Base-by-base conservation (phyloP, 176 grass and related monocot genomes). In the Hordeum marinum region DNA sequence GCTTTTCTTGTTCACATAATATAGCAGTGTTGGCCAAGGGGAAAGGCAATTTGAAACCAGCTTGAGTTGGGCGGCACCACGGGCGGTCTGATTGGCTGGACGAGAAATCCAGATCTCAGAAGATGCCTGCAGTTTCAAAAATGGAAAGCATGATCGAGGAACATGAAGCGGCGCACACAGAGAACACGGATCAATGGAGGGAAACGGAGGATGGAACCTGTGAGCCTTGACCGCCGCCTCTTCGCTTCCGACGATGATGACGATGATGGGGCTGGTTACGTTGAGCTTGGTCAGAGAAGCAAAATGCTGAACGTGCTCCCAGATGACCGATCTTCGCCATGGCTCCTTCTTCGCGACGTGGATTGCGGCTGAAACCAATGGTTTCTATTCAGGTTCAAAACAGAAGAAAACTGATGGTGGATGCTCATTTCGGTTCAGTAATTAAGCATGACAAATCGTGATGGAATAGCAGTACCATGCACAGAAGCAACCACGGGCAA, bases 191-290 rank as follows among this genome's bases (percentile, higher is more conserved):
- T 29, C 13, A 4, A 1, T 48, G 14, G 15, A 15, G 13, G 45
- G 4, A 17, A 48, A 48, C 46, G 14, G 72, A 42, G 63, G 36
- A 42, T 72, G n/a, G 52, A 81, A 98, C 96, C 96, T 98, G 88
- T 93, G 89, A 65, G 96, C 91, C 42, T 81, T 84, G 41, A 98
- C 87, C 42, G 93, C 93, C 39, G 87, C 93, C 37, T 78, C 32
- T 92, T 98, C 96, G 43, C 83, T 92, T 86, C 93, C 96, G 57
- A 95, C 87, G n/a, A 95, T 70, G 50, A 98, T 80, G 29, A 93
- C 95, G 87, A 98, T 98, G 78, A 95, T 95, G 55, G 93, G 96
- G 85, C 93, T 98, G 24, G 81, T 87, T 83, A 98, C 90, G 45
- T 80, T 46, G 5, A 94, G 54, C 13, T 80, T 87, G 10, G 93